Base-by-base conservation (phyloP, 1,284 basidiomycete genomes). In the Polyporus tsugae region DNA sequence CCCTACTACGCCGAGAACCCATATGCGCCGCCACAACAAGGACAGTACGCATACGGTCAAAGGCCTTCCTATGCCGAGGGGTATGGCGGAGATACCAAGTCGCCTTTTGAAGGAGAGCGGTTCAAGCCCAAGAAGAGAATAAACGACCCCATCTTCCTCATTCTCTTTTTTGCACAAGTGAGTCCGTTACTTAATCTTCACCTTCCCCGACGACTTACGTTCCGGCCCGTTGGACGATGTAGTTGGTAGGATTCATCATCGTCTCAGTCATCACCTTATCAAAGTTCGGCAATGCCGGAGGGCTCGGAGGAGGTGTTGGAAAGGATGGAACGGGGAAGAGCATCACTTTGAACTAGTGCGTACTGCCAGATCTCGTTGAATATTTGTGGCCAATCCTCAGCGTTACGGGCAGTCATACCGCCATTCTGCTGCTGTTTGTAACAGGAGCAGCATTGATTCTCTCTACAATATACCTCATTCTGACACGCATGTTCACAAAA, bases 401-500 rank as follows among this genome's bases (percentile, higher is more conserved):
- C n/a, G 2, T 15, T 19, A 9, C 17, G n/a, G 58, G 5, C 58
- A 80, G 79, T 57, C 78, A 80, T 63, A 81, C 90, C 0, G 83
- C 87, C 9, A 92, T 92, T 77, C 86, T 96, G 42, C 85, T 95
- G 53, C 81, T 90, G 53, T 80, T 90, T 59, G 84, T 87, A 25
- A 85, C 84, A 5, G 89, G 77, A 2, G 80, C 86, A 2, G 88
- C 83, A 3, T 76, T 91, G 42, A 72, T 87, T 0, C 76, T 90
- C 17, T 81, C 89, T 5, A 85, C 87, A 0, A 79, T 85, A 19
- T 88, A 87, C 73, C 80, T 89, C 60, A 77, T 87, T 64, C 81
- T 95, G 69, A 87, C 91, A 9, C 89, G 94, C 49, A 81, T 85
- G 2, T 95, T 95, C 79, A 96, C 95, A 62, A 90, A 84, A 72